Percentiles rank a stretch among this genome's conserved stretches.
Evolutionary conservation across 164 flowering plant genomes (phyloP).

Genomic region (Piper betle): DNA sequence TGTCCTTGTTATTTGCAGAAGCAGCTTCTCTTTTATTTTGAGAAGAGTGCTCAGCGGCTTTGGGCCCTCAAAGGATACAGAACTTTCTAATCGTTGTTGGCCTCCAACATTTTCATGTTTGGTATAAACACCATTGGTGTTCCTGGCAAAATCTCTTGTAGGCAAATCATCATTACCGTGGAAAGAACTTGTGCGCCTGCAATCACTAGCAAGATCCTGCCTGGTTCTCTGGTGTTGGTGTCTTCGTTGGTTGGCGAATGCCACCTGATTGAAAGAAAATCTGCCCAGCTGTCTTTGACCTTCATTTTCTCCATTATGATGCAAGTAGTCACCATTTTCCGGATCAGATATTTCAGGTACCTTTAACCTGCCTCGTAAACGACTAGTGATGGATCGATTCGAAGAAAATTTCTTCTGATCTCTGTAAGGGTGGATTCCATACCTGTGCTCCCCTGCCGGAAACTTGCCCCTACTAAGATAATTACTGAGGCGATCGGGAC

Average conservation of each 20-base stretch:
- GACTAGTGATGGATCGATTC: conserved; percentile 42
- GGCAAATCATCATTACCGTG: conserved; percentile 26
- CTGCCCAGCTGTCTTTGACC: conserved; percentile 33
- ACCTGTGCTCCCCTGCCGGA: conserved; percentile 24
- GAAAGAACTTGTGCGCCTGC: background rate
- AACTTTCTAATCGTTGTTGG: conserved; percentile 30
- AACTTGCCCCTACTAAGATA: conserved; percentile 16
- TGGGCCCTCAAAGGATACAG: conserved; percentile 68
- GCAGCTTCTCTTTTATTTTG: conserved; percentile 51
- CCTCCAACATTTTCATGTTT: conserved; percentile 13
- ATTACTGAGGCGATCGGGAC: conserved; percentile 24
- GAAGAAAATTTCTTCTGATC: conserved; percentile 23
- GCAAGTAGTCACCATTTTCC: conserved; percentile 13
- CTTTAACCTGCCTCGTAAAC: conserved; percentile 58
- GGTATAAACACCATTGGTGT: background rate
- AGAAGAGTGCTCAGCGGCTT: conserved; percentile 68
- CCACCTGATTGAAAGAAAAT: conserved; percentile 30
- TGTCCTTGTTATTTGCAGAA: conserved; percentile 15
- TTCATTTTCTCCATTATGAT: conserved; percentile 30
- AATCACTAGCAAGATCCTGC: conserved; percentile 12
- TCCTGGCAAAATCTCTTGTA: conserved; percentile 24
- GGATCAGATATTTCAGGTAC: conserved; percentile 37
- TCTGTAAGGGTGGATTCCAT: conserved; percentile 22
- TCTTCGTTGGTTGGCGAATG: conserved; percentile 30
- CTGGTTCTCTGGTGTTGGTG: conserved; percentile 31